Percentiles rank a stretch among this genome's conserved stretches.
Conservation (phyloP, 768 basidiomycete genomes). For the Hebeloma cylindrosporum region DNA sequence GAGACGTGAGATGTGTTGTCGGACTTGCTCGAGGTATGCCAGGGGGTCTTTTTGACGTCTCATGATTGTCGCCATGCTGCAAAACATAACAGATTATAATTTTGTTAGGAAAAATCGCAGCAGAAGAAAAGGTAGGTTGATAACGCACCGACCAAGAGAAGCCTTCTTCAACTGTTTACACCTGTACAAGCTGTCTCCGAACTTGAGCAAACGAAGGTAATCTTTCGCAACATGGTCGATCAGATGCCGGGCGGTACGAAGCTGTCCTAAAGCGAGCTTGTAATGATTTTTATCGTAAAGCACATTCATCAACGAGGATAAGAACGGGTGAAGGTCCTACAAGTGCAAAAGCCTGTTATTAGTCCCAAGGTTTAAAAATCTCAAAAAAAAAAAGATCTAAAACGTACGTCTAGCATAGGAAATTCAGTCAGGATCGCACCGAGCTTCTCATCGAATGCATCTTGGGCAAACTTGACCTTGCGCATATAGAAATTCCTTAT, state of each 20-base stretch:
- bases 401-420: constrained; percentile 91
- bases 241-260: constrained; percentile 92
- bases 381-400: background rate
- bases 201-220: constrained; percentile 94
- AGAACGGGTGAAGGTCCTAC: constrained; percentile 92
- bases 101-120: constrained; percentile 6
- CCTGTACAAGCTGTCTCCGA: constrained; percentile 95
- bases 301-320: constrained; percentile 94
- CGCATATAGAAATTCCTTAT: constrained; percentile 99
- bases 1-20: constrained; percentile 98
- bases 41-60: constrained; percentile 97
- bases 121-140: background rate
- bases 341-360: constrained; percentile 26
- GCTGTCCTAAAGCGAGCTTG: constrained; percentile 96
- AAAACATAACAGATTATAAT: background rate
- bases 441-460: constrained; percentile 94
- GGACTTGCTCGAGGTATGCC: constrained; percentile 97
- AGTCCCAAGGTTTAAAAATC: constrained; percentile 9
- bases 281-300: constrained; percentile 99
- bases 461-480: constrained; percentile 99
- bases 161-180: constrained; percentile 99
- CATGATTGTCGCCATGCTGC: constrained; percentile 98
- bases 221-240: constrained; percentile 98
- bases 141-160: constrained; percentile 87
- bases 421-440: constrained; percentile 93